Evolutionary conservation across 176 grass and related monocot species (phyloP), one percentile per base, ranked within the genome.

Genomic region (Lolium multiflorum): DNA sequence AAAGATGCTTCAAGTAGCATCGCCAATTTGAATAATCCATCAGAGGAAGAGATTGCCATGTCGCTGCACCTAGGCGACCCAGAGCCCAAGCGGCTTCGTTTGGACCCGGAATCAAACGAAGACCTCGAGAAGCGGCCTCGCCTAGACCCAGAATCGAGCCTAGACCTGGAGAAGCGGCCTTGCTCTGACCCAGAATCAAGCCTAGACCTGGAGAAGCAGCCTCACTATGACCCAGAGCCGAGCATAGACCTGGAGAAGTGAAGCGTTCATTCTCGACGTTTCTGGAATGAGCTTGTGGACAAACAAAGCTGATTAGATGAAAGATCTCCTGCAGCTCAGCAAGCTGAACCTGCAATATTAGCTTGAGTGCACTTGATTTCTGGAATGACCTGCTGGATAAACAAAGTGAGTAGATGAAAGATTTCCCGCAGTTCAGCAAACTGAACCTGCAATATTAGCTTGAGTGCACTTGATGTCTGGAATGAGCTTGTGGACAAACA

Each of bases 1-100:
- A 84, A 90, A 25, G 93, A 85, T 72, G 67, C 82, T 81, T 62
- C 79, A 13, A 90, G 89, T 41, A 91, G 74, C 20, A 31, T 95
- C 16, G 52, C 92, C 15, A 86, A 81, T 49, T 77, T 95, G 84
- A 90, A 87, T n/a, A 92, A 88, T 52, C 90, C 91, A 9, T 96
- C 92, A 0, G 97, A 92, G 55, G 97, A 98, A 88, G 94, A 98
- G 64, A 82, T 92, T 1, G 94, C 80, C 58, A 91, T 94, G 84
- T 96, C 82, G 10, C 90, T 98, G 55, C 88, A 96, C 52, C 84
- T 98, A 74, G 92, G 97, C 6, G 96, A 98, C 71, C 85, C 85
- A 89, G 86, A 92, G 51, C n/a, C n/a, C n/a, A 98, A 96, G 80
- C 84, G 90, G 79, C 90, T 77, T n/a, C 81, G 86, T 10, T 70